phyloP scores from a whole-genome alignment of 768 basidiomycete species.

The Russula earlei region DNA sequence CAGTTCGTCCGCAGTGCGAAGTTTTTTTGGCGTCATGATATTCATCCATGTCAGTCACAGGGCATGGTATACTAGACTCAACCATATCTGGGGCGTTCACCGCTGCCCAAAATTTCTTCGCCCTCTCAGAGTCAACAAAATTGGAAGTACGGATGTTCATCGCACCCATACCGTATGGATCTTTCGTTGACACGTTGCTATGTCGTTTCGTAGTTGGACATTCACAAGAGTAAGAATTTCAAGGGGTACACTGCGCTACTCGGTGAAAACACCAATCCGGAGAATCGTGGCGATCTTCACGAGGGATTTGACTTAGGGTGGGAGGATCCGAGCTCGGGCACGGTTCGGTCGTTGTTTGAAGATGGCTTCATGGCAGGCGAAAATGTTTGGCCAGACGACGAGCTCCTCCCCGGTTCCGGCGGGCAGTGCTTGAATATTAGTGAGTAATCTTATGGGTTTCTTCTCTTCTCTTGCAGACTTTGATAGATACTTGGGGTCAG shows the following conservation, averaged over 20 bases:
- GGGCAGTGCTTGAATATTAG: slow-evolving; percentile 59
- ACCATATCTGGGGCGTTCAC: slow-evolving; percentile 40
- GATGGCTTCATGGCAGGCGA: slow-evolving; percentile 51
- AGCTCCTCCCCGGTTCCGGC: slow-evolving; percentile 47
- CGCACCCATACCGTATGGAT: too few relatives aligned
- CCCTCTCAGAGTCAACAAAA: slow-evolving; percentile 47
- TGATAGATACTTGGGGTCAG: slow-evolving; percentile 25
- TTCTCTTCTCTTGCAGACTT: background rate
- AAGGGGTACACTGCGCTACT: slow-evolving; percentile 77
- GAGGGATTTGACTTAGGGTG: slow-evolving; percentile 84
- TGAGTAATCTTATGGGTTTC: slow-evolving; percentile 26
- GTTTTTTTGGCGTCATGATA: background rate
- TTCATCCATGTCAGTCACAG: slow-evolving; percentile 44
- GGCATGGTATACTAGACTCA: slow-evolving; percentile 57
- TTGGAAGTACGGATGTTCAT: slow-evolving; percentile 36
- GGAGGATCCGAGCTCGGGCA: slow-evolving; percentile 32
- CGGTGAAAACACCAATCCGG: slow-evolving; percentile 61
- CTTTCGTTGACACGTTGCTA: slow-evolving; percentile 8
- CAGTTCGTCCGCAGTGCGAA: slow-evolving; percentile 32
- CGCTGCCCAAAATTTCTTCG: slow-evolving; percentile 54
- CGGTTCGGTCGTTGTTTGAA: slow-evolving; percentile 22
- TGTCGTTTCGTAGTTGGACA: slow-evolving; percentile 41
- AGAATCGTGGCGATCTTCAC: slow-evolving; percentile 69
- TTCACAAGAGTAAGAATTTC: slow-evolving; percentile 60
- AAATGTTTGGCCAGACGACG: slow-evolving; percentile 65